Evolutionary conservation across 768 basidiomycete genomes (phyloP).

Genomic region (Exsudoporus frostii): DNA sequence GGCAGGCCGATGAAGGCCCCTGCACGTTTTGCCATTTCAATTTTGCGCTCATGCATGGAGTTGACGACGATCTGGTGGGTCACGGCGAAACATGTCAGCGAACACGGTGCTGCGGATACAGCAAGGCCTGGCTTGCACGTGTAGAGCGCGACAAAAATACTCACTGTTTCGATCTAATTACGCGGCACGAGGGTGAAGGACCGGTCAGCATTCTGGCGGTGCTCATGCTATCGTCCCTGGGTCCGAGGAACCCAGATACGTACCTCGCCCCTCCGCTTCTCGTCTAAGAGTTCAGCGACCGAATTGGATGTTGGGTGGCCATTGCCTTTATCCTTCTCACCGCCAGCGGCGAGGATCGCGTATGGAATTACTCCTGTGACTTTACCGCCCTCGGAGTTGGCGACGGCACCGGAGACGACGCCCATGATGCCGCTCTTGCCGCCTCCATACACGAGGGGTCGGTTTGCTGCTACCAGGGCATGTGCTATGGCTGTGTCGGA

Average conservation of each 20-base stretch:
- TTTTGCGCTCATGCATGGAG: slow-evolving; percentile 88
- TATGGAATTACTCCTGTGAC: slow-evolving; percentile 78
- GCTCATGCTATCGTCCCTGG: not conserved
- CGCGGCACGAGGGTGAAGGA: not conserved
- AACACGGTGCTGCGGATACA: slow-evolving; percentile 1
- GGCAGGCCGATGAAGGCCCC: slow-evolving; percentile 86
- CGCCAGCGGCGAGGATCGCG: slow-evolving; percentile 68
- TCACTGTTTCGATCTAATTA: slow-evolving; percentile 33
- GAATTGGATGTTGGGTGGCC: slow-evolving; percentile 17
- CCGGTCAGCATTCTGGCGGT: slow-evolving; percentile 11
- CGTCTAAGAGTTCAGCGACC: slow-evolving; percentile 27
- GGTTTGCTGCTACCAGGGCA: slow-evolving; percentile 58
- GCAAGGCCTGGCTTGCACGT: slow-evolving; percentile 1
- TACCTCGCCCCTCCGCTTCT: slow-evolving; percentile 36
- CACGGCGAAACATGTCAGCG: slow-evolving; percentile 5
- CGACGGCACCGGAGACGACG: slow-evolving; percentile 60
- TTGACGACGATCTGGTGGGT: slow-evolving; percentile 60
- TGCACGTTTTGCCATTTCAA: slow-evolving; percentile 81
- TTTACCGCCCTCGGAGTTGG: slow-evolving; percentile 57
- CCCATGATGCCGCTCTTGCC: slow-evolving; percentile 88
- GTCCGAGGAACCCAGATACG: slow-evolving; percentile 10
- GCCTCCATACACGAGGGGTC: slow-evolving; percentile 84
- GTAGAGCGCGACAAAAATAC: not conserved
- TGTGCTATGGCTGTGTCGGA: slow-evolving; percentile 58
- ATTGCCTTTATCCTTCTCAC: slow-evolving; percentile 52